Evolutionary conservation across 208 protist species (phyloP), one percentile per base, ranked within the genome.

Genomic region (Leishmania guyanensis): DNA sequence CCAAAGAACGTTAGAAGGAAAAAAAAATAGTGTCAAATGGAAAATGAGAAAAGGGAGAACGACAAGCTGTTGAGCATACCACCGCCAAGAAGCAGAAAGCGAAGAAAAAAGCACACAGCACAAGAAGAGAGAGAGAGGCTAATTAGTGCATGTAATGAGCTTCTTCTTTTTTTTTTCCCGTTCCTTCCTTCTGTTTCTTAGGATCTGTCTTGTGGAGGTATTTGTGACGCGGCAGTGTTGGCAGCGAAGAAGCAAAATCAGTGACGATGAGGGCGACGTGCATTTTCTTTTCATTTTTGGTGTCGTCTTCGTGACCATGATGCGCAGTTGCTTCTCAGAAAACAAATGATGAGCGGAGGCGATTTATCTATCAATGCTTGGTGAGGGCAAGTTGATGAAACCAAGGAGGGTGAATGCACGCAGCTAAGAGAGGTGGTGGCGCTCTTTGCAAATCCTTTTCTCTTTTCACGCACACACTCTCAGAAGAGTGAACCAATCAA

Each of bases 161-260:
- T 84, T 60, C 68, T 36, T 83, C 48, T 77, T 14, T 83, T 33
- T 54, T 26, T 77, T 73, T 86, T 60, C 8, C 33, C 77, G n/a
- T 75, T 71, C 51, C 56, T 26, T 77, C 74, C 60, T 89, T 72
- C 12, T 75, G 65, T 53, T 39, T 65, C 39, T 69, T 75, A 80
- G 69, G n/a, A 72, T n/a, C 20, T 80, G 48, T 68, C 53, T 56
- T 79, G 48, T n/a, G 51, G 12, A 69, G 53, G 62, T 29, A 77
- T 58, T 76, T 73, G 69, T 10, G 69, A 73, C 14, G 69, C 39
- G 26, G 69, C 20, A 46, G 48, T 46, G 48, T 73, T 73, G 43
- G 69, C 69, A 73, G 39, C 26, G 46, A 73, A 73, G 46, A 43
- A 73, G 33, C 71, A 82, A 68, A 17, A 54, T 54, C 62, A 68